Base-by-base conservation (phyloP, 257 asterid species). In the Misopates orontium region DNA sequence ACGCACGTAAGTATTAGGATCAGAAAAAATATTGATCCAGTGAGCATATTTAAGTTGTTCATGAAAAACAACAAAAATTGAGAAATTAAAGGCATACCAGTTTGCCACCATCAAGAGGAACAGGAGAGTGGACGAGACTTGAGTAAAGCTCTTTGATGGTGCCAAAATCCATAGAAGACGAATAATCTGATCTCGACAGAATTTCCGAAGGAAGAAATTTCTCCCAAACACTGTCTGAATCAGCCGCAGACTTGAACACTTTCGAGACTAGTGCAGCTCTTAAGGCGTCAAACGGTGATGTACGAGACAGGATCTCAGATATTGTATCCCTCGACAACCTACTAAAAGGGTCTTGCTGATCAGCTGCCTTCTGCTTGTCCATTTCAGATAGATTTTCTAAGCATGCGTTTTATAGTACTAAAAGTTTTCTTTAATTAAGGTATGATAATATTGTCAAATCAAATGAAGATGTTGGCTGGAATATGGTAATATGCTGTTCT, bases 171-270 rank as follows among this genome's bases (percentile, higher is more conserved):
- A 55, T 24, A 16, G 39, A 16, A 55, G 55, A 49, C n/a, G n/a
- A n/a, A n/a, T n/a, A n/a, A 49, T 4, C 53, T 11, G 36, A 54
- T 54, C 36, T 55, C 6, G 60, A 55, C 19, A 13, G n/a, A 55
- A 24, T 11, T 5, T 55, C 41, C 3, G 0, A 8, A 1, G 60
- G 60, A 12, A 55, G 1, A 55, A 55, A 55, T 23, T 11, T 55
- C 18, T 55, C 19, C 60, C 60, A 55, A 23, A 55, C 41, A 55
- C 17, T 16, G 39, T 55, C 60, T 3, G 60, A 55, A 55, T 55
- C 40, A 55, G 60, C 40, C 8, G 11, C 20, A 25, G 41, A 55
- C 17, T 24, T 55, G 21, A 23, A 24, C 19, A 41, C 18, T 55
- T 55, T 54, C 24, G 60, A 55, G 0, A 25, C 24, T 7, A 55